These are phyloP conservation scores for Tolypocladium inflatum DNA, from an alignment of 2,329 filamentous ascomycete species.

Conservation along the genomic window DNA sequence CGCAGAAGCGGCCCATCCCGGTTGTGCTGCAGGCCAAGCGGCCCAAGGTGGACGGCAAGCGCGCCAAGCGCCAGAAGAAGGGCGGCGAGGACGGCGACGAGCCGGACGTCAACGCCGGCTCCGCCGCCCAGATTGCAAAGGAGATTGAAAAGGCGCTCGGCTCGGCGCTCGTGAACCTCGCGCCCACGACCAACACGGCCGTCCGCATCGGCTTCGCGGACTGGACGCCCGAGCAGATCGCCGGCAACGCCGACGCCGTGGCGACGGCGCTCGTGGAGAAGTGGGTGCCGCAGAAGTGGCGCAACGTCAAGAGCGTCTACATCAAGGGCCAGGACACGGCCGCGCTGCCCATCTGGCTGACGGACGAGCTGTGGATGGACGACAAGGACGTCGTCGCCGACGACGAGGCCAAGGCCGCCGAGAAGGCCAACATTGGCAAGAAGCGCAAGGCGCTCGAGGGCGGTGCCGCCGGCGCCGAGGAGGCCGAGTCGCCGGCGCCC, in stretches of 20 bases:
- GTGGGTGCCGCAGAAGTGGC: conserved; percentile 79
- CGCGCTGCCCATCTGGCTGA: conserved; percentile 88
- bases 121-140: conserved; percentile 58
- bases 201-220: conserved; percentile 69
- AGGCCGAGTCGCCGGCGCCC: conserved; percentile 30
- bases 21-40: conserved; percentile 58
- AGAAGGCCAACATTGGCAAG: conserved; percentile 55
- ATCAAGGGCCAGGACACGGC: conserved; percentile 86
- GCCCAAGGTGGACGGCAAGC: conserved; percentile 51
- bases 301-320: conserved; percentile 73
- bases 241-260: conserved; percentile 71
- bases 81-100: conserved; percentile 13
- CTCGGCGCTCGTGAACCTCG: conserved; percentile 72
- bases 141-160: conserved; percentile 73
- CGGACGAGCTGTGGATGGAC: conserved; percentile 84
- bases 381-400: conserved; percentile 62
- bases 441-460: conserved; percentile 44
- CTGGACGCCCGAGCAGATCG: conserved; percentile 66
- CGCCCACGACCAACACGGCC: conserved; percentile 68
- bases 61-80: conserved; percentile 47
- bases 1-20: conserved; percentile 77
- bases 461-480: conserved; percentile 21
- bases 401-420: conserved; percentile 35
- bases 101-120: conserved; percentile 32
- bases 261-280: conserved; percentile 62